Base-by-base conservation (phyloP, 441 rosid genomes). In the Adansonia grandidieri region DNA sequence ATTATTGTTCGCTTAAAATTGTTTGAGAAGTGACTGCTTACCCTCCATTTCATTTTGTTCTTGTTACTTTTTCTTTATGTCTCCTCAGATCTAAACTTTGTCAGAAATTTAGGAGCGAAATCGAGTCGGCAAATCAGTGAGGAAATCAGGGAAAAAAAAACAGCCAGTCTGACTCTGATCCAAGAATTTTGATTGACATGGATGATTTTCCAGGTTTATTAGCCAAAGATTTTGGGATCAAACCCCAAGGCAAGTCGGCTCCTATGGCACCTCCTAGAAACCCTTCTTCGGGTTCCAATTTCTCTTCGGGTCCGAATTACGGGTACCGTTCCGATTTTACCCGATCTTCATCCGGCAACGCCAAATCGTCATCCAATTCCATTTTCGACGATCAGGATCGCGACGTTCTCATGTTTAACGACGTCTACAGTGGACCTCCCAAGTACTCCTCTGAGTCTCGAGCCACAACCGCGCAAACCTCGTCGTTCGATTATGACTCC, bases 191-290 rank as follows among this genome's bases (percentile, higher is more conserved):
- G 4, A 47, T 51, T 22, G 63, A 48, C 45, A 92, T 94, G 98
- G 97, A 94, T 78, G 97, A 92, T 79, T 90, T 94, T 70, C 89
- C 91, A 14, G 92, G 89, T 22, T 63, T 91, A 8, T 73, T 92
- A 62, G 82, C 91, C n/a, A 81, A 90, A 44, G 97, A 92, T 84
- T 89, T 89, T 70, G 97, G 93, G 74, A 83, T 85, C 82, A 92
- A 88, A 70, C 96, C 96, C 40, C 98, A 89, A 24, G 92, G 94
- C 17, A 94, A 91, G 77, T 86, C 96, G n/a, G 94, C 94, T 15
- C 98, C 98, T 37, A 92, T 94, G 98, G 88, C 94, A 0, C 84
- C 93, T 20, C 84, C 91, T 70, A 81, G 54, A 6, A 72, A 44
- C 74, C 74, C 84, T 47, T 69, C 82, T 9, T 48, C 81, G 53